Percentiles rank a stretch among this genome's conserved stretches.
Conservation (phyloP, 768 basidiomycete species). For the Hemileccinum impolitum region DNA sequence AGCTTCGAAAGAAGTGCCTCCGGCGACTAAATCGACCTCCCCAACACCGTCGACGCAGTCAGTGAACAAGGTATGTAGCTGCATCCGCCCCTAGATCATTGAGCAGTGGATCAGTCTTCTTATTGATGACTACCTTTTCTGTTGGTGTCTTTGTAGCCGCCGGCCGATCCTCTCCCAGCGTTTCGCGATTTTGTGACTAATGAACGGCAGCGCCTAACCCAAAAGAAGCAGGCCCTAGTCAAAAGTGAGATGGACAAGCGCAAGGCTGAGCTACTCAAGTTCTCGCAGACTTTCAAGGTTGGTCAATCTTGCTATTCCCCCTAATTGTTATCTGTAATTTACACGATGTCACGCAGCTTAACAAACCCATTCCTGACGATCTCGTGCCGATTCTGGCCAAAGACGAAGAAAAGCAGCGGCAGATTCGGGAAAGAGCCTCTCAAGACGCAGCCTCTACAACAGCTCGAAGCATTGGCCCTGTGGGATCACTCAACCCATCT, state of each 20-base stretch:
- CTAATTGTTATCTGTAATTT: neutral
- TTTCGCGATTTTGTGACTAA: slow-evolving; percentile 92
- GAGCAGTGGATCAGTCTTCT: slow-evolving; percentile 1
- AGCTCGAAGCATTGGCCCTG: slow-evolving; percentile 66
- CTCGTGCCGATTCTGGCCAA: slow-evolving; percentile 90
- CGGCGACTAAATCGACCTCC: slow-evolving; percentile 61
- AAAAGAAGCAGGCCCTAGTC: slow-evolving; percentile 84
- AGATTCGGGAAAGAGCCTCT: slow-evolving; percentile 73
- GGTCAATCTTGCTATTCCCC: slow-evolving; percentile 13
- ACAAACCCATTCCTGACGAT: slow-evolving; percentile 93
- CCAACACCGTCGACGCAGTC: slow-evolving; percentile 50
- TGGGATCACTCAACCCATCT: slow-evolving; percentile 37
- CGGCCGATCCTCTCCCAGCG: slow-evolving; percentile 73
- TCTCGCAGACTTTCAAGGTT: slow-evolving; percentile 94
- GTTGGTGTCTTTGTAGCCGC: slow-evolving; percentile 40
- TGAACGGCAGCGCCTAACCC: slow-evolving; percentile 85
- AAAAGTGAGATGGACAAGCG: slow-evolving; percentile 95
- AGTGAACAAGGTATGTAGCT: slow-evolving; percentile 47
- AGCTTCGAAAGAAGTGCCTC: slow-evolving; percentile 38
- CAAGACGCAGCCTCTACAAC: slow-evolving; percentile 62
- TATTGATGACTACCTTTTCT: neutral
- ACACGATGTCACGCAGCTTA: slow-evolving; percentile 51
- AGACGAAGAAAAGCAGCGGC: slow-evolving; percentile 86
- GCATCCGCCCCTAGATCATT: neutral
- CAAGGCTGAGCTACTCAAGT: slow-evolving; percentile 89